phyloP scores from a whole-genome alignment of 495 filamentous ascomycete genomes.

The Penicillium paxilli region DNA sequence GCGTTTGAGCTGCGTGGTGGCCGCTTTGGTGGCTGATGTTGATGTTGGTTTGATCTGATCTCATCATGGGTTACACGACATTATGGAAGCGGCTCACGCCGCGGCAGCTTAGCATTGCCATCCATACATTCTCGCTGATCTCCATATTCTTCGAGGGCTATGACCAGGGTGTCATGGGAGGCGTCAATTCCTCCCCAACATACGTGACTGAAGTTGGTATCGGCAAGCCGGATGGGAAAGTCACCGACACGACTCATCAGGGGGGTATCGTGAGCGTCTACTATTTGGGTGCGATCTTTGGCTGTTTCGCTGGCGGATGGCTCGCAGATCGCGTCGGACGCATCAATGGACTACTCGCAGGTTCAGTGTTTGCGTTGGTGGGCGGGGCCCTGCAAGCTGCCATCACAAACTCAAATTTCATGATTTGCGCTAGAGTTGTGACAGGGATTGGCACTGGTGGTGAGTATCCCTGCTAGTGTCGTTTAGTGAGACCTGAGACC shows the following conservation, averaged over 20 bases:
- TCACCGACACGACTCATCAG: slow-evolving; percentile 38
- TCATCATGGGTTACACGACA: slow-evolving; percentile 37
- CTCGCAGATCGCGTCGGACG: slow-evolving; percentile 54
- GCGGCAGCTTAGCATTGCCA: slow-evolving; percentile 40
- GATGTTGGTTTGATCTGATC: not conserved
- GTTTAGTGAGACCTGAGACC: slow-evolving; percentile 1
- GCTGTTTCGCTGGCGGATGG: slow-evolving; percentile 52
- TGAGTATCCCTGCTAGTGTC: slow-evolving; percentile 15
- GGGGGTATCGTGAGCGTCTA: slow-evolving; percentile 56
- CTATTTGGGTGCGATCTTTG: slow-evolving; percentile 56
- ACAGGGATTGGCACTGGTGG: slow-evolving; percentile 57
- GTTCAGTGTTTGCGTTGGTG: slow-evolving; percentile 52
- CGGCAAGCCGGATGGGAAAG: slow-evolving; percentile 34
- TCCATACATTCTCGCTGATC: slow-evolving; percentile 46
- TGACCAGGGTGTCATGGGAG: slow-evolving; percentile 55
- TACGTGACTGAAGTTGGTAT: slow-evolving; percentile 41
- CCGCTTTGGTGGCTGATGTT: no score
- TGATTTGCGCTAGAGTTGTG: slow-evolving; percentile 55
- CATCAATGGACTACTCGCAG: slow-evolving; percentile 54
- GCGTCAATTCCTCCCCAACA: slow-evolving; percentile 42
- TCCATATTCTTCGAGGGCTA: slow-evolving; percentile 59
- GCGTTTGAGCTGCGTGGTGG: not conserved
- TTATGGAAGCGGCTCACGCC: slow-evolving; percentile 43
- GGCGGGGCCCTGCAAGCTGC: slow-evolving; percentile 55
- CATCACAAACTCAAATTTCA: slow-evolving; percentile 50